Percentiles rank a stretch among this genome's conserved stretches.
Conservation (phyloP, 805 yeast species). For the Soucietia sequanensis region DNA sequence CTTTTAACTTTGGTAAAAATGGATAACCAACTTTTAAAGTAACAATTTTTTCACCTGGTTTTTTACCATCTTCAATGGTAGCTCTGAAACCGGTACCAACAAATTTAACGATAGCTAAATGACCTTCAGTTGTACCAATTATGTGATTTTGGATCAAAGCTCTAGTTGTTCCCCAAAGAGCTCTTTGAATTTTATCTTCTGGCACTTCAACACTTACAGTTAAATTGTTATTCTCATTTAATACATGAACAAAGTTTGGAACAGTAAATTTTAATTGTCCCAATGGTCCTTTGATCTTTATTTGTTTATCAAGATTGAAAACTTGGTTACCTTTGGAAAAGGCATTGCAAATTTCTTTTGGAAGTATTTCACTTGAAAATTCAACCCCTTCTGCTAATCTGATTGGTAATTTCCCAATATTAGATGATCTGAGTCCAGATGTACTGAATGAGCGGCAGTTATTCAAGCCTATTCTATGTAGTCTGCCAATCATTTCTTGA, state of each 20-base stretch:
- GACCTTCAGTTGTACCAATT: constrained; percentile 91
- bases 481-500: constrained; percentile 7
- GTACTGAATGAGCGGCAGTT: constrained; percentile 18
- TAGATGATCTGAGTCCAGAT: constrained; percentile 38
- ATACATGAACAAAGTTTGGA: constrained; percentile 66
- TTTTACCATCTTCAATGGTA: constrained; percentile 54
- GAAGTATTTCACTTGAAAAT: constrained; percentile 45
- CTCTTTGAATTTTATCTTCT: constrained; percentile 61
- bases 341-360: constrained; percentile 52
- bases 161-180: constrained; percentile 96
- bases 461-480: constrained; percentile 2
- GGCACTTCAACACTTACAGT: constrained; percentile 58
- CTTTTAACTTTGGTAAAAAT: constrained; percentile 66
- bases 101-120: constrained; percentile 77
- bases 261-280: constrained; percentile 64
- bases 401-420: constrained; percentile 81
- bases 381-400: constrained; percentile 61
- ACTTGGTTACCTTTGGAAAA: constrained; percentile 67
- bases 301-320: constrained; percentile 54
- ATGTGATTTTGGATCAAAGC: constrained; percentile 74
- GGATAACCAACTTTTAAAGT: constrained; percentile 87
- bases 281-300: constrained; percentile 72
- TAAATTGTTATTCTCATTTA: constrained; percentile 39
- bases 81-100: constrained; percentile 98
- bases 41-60: constrained; percentile 51